Conservation (phyloP, 2,329 filamentous ascomycete genomes). For the Alternaria tenuissima region DNA sequence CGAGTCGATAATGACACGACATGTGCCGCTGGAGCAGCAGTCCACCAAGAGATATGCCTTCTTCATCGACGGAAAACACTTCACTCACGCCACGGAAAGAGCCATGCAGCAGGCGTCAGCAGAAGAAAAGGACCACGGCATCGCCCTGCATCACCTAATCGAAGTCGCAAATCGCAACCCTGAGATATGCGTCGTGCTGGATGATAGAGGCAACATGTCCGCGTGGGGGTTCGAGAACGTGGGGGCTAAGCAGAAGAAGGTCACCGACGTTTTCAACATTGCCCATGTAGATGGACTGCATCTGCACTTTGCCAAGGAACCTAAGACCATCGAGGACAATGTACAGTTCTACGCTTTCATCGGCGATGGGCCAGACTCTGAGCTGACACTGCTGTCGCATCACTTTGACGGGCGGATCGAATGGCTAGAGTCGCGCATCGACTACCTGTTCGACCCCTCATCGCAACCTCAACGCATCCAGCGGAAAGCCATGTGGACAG, state of each 20-base stretch:
- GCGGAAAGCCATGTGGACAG: conserved; percentile 77
- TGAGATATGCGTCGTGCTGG: conserved; percentile 86
- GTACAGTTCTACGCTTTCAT: conserved; percentile 79
- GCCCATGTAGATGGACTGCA: conserved; percentile 73
- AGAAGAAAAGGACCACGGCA: conserved; percentile 67
- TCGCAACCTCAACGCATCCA: conserved; percentile 65
- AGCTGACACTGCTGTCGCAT: conserved; percentile 78
- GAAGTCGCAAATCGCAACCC: conserved; percentile 84
- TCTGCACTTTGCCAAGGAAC: conserved; percentile 49
- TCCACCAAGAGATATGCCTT: conserved; percentile 72
- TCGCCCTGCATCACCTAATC: conserved; percentile 83
- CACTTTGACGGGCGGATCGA: conserved; percentile 86
- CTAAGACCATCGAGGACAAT: conserved; percentile 59
- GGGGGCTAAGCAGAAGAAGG: conserved; percentile 71
- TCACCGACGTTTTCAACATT: conserved; percentile 82
- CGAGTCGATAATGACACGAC: conserved; percentile 70
- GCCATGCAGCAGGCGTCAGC: conserved; percentile 71
- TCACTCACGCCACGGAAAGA: conserved; percentile 77
- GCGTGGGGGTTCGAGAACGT: conserved; percentile 93
- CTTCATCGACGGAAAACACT: conserved; percentile 82
- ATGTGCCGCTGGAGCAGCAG: conserved; percentile 50
- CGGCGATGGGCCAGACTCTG: conserved; percentile 66
- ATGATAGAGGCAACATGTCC: conserved; percentile 85
- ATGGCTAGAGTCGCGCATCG: conserved; percentile 80
- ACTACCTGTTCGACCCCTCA: conserved; percentile 79